Evolutionary conservation across 805 yeast species (phyloP).

Genomic region (Clavispora phyllophila): DNA sequence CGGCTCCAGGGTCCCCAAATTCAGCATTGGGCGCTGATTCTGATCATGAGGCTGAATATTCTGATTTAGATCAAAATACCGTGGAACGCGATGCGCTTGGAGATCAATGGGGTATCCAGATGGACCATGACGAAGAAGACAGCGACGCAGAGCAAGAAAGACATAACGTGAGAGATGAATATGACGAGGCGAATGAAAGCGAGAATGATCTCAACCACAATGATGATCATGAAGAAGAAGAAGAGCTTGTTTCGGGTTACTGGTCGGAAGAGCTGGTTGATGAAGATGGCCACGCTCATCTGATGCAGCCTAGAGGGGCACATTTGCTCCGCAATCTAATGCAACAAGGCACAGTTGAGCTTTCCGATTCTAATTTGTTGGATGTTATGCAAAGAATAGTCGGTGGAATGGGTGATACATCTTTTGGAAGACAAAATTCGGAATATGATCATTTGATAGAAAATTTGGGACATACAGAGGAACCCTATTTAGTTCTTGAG

Average conservation of each 20-base stretch:
- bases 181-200: conserved; percentile 4
- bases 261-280: conserved; percentile 3
- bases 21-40: neutral
- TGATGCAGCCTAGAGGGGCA: conserved; percentile 2
- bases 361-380: conserved; percentile 17
- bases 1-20: neutral
- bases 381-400: conserved; percentile 33
- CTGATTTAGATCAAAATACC: neutral
- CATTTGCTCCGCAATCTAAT: conserved; percentile 7
- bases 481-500: conserved; percentile 59
- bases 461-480: conserved; percentile 42
- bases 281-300: conserved; percentile 13
- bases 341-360: conserved; percentile 3
- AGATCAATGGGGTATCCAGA: neutral
- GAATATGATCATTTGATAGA: conserved; percentile 33
- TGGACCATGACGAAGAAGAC: neutral
- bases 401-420: conserved; percentile 23
- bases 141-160: neutral
- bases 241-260: conserved; percentile 1
- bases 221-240: conserved; percentile 13
- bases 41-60: neutral
- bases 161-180: neutral
- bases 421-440: conserved; percentile 9
- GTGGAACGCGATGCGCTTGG: neutral
- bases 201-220: conserved; percentile 9